Evolutionary conservation across 176 grass and related monocot species (phyloP), one percentile per base, ranked within the genome.

Genomic region (Elaeis guineensis): DNA sequence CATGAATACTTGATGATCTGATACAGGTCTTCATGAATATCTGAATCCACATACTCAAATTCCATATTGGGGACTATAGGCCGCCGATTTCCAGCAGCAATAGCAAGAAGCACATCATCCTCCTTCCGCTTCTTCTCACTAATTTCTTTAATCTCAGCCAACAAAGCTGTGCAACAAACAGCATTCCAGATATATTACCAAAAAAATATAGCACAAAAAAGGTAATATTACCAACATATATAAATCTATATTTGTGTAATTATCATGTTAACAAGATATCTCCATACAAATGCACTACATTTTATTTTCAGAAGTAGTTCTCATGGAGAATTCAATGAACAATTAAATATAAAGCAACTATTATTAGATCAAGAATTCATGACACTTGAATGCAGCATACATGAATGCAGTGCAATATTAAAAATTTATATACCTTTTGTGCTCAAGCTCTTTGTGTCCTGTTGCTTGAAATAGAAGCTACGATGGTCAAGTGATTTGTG

Each of bases 391-490:
- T n/a, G 17, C 32, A 51, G 7, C 7, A 30, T 30, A 30, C 20
- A 21, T 11, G 28, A 7, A 2, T n/a, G 17, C 32, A 51, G 4
- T 16, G 7, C 16, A 44, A 16, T n/a, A 54, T 29, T 20, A 28
- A 17, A 74, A 50, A 50, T 51, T 28, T 64, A 32, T 58, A 51
- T 78, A 97, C 92, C 85, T 80, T 92, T 98, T 79, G 77, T 80
- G 70, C 87, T 86, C 60, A 98, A 85, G 57, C 73, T 98, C 84
- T 98, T 98, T 21, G 89, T 74, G 69, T 98, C 93, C 74, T 98
- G 87, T 81, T 98, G 93, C 76, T 98, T 98, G 81, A 98, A 98
- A 80, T 91, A 91, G 78, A 98, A 98, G 82, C 93, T 92, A 67
- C 93, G 81, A 60, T 98, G 93, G 22, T 98, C 93, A 56, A 98